A percentile compares a stretch with the other conserved stretches of the same genome.
Evolutionary conservation across 345 rosid species (phyloP).

Genomic region (Melastoma malabathricum): DNA sequence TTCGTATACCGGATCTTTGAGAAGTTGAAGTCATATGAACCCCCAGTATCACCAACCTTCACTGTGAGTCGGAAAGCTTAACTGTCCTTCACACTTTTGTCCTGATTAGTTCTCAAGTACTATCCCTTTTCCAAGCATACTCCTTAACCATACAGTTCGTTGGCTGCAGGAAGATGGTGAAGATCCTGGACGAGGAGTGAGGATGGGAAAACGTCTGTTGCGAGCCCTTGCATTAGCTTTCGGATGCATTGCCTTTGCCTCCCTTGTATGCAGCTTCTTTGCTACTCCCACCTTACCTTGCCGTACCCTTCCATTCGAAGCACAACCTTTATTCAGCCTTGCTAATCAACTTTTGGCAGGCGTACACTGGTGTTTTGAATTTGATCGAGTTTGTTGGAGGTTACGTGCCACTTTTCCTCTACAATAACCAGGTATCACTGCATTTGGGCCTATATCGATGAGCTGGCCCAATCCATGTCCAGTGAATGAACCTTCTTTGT

Average conservation of each 20-base stretch:
- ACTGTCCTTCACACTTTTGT: background rate
- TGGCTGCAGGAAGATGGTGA: constrained; percentile 81
- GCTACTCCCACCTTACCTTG: background rate
- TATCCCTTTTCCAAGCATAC: background rate
- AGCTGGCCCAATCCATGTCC: background rate
- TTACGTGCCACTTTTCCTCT: constrained; percentile 54
- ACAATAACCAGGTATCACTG: constrained; percentile 64
- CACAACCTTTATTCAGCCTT: background rate
- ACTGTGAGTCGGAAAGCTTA: constrained; percentile 32
- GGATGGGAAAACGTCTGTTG: constrained; percentile 79
- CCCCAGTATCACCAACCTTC: constrained; percentile 55
- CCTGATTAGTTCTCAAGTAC: background rate
- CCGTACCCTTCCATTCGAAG: too few relatives aligned
- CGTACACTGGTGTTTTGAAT: constrained; percentile 70
- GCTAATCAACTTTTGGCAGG: constrained; percentile 39
- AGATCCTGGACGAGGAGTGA: constrained; percentile 57
- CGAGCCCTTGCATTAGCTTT: constrained; percentile 81
- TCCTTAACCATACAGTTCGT: constrained; percentile 7
- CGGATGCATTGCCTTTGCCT: constrained; percentile 65
- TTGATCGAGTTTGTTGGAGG: constrained; percentile 45
- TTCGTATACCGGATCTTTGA: constrained; percentile 84
- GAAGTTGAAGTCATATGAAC: constrained; percentile 78
- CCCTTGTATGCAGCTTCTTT: constrained; percentile 46
- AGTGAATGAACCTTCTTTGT: background rate
- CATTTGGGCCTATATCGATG: background rate